Evolutionary conservation across 805 yeast genomes (phyloP), one percentile per base, ranked within the genome.

Genomic region (Lachancea lanzarotensis): DNA sequence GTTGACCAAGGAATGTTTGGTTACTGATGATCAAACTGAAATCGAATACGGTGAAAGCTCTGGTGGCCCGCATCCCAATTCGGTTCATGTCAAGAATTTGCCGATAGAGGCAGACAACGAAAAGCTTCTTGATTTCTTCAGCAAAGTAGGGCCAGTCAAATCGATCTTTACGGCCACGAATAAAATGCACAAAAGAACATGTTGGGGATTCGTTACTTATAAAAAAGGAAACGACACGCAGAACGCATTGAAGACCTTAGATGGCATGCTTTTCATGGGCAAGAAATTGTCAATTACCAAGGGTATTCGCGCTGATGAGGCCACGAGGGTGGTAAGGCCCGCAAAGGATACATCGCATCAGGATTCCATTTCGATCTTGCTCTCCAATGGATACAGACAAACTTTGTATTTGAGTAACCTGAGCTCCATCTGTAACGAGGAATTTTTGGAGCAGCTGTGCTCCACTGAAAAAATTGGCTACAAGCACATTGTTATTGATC

Each of bases 151-250:
- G 1, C 65, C 68, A 9, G 52, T 66, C 1, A 60, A 62, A 40
- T 65, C 70, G 7, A 63, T 67, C 2, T 66, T 55, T 44, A 52
- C 63, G 12, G 59, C 66, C 8, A 55, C 58, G 11, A 63, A 56
- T 12, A 27, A 46, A 7, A 54, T 47, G 38, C 52, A 52, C 34
- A 52, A 54, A 12, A 26, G 19, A 3, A 53, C 68, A 6, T 45
- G 53, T 18, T 64, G 67, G 67, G 72, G 72, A 6, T 72, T 71
- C 49, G 63, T 73, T 2, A 71, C 72, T 15, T 74, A 67, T 52
- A 69, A 67, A 46, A 61, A 59, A 27, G 60, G 63, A 20, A 46
- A 53, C 8, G 68, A 63, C 38, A 70, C 74, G 1, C 51, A 53
- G 20, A 48, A 53, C 3, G 70, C 74, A 11, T 67, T 74, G 16